Percentiles rank a stretch among this genome's conserved stretches.
These are phyloP conservation scores for Plicaturopsis crispa DNA, from an alignment of 768 basidiomycete species.

Conservation along the genomic window DNA sequence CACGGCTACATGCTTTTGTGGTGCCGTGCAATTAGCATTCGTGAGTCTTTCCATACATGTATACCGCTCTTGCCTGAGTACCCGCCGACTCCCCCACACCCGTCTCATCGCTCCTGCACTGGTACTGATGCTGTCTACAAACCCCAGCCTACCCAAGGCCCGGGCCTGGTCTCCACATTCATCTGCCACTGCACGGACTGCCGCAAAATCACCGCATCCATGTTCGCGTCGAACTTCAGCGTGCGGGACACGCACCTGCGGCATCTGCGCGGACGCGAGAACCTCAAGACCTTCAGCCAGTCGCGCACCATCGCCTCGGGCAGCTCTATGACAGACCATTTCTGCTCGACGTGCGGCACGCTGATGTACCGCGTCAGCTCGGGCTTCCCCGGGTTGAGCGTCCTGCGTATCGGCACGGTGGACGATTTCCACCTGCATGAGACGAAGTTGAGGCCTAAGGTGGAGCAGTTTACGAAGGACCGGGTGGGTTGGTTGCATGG, in stretches of 20 bases:
- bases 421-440: slow-evolving; percentile 4
- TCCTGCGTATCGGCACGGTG: slow-evolving; percentile 6
- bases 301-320: slow-evolving; percentile 4
- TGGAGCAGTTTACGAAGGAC: slow-evolving; percentile 4
- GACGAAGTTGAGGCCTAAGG: slow-evolving; percentile 5
- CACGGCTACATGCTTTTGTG: slow-evolving; percentile 8
- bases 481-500: slow-evolving; percentile 1
- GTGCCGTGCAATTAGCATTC: slow-evolving; percentile 6
- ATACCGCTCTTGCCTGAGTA: no score
- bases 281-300: slow-evolving; percentile 3
- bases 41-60: slow-evolving; percentile 1
- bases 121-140: background rate
- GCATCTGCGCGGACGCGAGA: slow-evolving; percentile 6
- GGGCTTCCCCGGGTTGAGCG: slow-evolving; percentile 1
- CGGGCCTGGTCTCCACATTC: slow-evolving; percentile 3
- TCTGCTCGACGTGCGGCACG: slow-evolving; percentile 7
- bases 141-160: slow-evolving; percentile 4
- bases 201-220: slow-evolving; percentile 6
- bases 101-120: background rate
- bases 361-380: slow-evolving; percentile 7
- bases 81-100: no score
- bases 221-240: slow-evolving; percentile 4
- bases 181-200: slow-evolving; percentile 8
- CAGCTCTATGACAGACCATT: slow-evolving; percentile 4
- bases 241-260: slow-evolving; percentile 5